Evolutionary conservation across 1,284 basidiomycete species (phyloP), one percentile per base, ranked within the genome.

Genomic region (Puccinia triticina): DNA sequence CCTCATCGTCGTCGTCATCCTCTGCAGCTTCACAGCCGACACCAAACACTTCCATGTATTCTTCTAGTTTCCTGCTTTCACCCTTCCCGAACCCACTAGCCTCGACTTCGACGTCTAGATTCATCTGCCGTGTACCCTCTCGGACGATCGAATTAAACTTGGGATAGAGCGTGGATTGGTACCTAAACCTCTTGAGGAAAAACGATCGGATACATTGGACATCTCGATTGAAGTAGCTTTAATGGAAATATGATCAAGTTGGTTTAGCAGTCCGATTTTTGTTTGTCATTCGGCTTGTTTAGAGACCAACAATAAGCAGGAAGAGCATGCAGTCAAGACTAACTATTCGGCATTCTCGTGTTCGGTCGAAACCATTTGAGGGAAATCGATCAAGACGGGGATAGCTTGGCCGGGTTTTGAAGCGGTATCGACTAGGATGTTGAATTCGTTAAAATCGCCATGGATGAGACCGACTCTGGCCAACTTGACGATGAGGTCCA

Each of bases 391-490:
- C 50, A 99, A 91, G 78, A 98, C 89, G 7, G 96, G 94, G 85
- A 95, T 92, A 11, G 94, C 93, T 59, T 90, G 90, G 79, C 92
- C 92, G 75, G 84, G 84, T 0, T 76, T 82, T 26, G 83, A 81
- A 14, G 82, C 46, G 32, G 84, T 84, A 11, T 84, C 83, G 84
- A 99, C 94, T 83, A 99, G 91, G 85, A 99, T 95, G 88, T 99
- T 99, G 89, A 99, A 99, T 87, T 99, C 97, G 88, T 99, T 99
- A 88, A 94, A 99, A 88, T 99, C 96, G 74, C 97, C 96, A 86
- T 99, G 96, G 80, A 99, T 98, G 32, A 99, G 90, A 0, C 97
- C 97, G 1, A 93, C 92, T 64, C 91, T 91, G 2, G 96, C 96
- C 84, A 99, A 93, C 76, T 95, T 93, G 83, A 98, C 94, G 86